Conservation (phyloP, 352 stramenopile species). For the Pythium phragmitis region DNA sequence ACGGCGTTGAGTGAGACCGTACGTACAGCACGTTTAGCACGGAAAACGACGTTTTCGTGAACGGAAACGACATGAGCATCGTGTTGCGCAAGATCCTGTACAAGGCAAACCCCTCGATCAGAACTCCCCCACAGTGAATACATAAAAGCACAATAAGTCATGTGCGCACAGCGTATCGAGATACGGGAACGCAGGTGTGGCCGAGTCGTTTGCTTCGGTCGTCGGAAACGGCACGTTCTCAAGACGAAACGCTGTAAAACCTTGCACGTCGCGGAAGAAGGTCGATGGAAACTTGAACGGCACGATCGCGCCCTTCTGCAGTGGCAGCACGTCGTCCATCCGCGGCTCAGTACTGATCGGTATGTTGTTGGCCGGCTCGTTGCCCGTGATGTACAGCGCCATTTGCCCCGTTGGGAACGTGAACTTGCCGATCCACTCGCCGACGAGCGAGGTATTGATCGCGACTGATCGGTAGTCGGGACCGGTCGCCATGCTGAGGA, state of each 20-base stretch:
- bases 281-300: no score
- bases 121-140: neutral
- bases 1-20: no score
- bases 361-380: conserved; percentile 17
- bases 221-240: conserved; percentile 7
- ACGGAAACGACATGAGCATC: conserved; percentile 13
- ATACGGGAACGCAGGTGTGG: neutral
- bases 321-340: neutral
- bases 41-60: conserved; percentile 4
- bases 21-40: conserved; percentile 1
- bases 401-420: neutral
- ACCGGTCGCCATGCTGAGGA: neutral
- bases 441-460: conserved; percentile 7
- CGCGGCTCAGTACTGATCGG: neutral
- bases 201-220: neutral
- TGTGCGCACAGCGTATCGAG: neutral
- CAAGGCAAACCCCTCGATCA: neutral
- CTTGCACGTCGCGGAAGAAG: no score
- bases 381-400: conserved; percentile 12
- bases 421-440: neutral
- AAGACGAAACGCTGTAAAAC: neutral
- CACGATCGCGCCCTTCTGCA: neutral
- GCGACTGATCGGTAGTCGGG: conserved; percentile 2
- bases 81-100: conserved; percentile 17
- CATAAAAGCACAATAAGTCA: no score